Evolutionary conservation across 176 grass and related monocot genomes (phyloP), one percentile per base, ranked within the genome.

Genomic region (Oryza punctata): DNA sequence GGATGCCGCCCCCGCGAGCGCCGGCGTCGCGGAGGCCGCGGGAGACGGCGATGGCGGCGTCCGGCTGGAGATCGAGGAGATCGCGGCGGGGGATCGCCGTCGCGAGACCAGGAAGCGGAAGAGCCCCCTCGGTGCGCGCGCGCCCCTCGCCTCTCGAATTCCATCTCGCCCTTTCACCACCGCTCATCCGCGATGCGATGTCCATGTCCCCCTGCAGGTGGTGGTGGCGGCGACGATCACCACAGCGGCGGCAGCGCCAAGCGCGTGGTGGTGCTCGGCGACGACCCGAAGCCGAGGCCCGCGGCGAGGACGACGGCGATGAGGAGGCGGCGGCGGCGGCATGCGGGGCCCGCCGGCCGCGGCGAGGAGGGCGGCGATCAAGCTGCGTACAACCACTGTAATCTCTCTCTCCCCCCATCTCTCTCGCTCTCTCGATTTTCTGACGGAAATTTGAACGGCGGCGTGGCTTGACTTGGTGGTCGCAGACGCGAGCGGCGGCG

Each of bases 331-430:
- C 75, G 26, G 54, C 83, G 45, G 57, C 84, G 82, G 80, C 70
- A 40, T 21, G 61, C 81, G 71, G 65, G 68, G n/a, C 21, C 60
- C 38, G 35, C 29, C 24, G 37, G 50, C 47, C 85, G 41, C 21
- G 67, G 46, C 24, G 35, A 37, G 35, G 82, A 9, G 1, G 69
- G 78, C 12, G 74, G 46, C 88, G 33, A 69, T 66, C 83, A 91
- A 16, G 68, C 79, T 46, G n/a, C 90, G 4, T 98, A 98, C 79
- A 92, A 97, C 64, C 95, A 97, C 50, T 97, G 95, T 97, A 89
- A 81, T 69, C 26, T 82, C 63, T 11, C 26, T 43, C 12, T 26
- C 5, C 3, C 54, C 8, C 18, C 1, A 19, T 59, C 54, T 23
- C 54, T 10, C 19, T 23, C 19, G 0, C 15, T 19, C 52, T 6